Percentiles rank a stretch among this genome's conserved stretches.
Evolutionary conservation across 352 stramenopile species (phyloP).

Genomic region (Globisporangium yorkense): DNA sequence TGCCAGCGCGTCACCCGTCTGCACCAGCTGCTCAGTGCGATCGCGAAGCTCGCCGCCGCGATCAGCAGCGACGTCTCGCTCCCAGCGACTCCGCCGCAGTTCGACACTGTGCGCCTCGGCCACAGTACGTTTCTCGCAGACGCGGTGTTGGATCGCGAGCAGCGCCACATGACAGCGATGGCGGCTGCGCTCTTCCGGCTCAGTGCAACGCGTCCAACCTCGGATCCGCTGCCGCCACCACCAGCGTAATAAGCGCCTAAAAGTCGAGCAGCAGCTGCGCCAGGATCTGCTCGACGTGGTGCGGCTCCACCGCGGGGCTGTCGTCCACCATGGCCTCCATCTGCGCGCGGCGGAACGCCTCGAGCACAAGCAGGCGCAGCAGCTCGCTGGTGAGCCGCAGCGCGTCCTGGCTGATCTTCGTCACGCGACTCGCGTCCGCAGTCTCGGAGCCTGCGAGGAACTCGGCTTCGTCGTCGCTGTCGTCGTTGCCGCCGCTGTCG

Average conservation of each 20-base stretch:
- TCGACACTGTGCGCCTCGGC: conserved; percentile 36
- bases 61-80: not conserved
- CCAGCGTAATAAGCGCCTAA: conserved; percentile 18
- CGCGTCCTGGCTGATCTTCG: conserved; percentile 73
- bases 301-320: conserved; percentile 57
- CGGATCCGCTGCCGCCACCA: not conserved
- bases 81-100: not conserved
- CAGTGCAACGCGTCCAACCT: not conserved
- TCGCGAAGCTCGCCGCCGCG: conserved; percentile 50
- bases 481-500: conserved; percentile 25
- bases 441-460: conserved; percentile 26
- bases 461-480: conserved; percentile 35
- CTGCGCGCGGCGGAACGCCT: conserved; percentile 71
- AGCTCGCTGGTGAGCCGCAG: conserved; percentile 72
- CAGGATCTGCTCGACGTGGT: conserved; percentile 77
- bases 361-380: conserved; percentile 69
- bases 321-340: conserved; percentile 87
- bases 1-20: conserved; percentile 44
- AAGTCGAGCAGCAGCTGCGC: conserved; percentile 80
- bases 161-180: conserved; percentile 27
- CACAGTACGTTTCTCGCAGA: conserved; percentile 50
- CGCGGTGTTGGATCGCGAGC: conserved; percentile 31
- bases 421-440: conserved; percentile 25
- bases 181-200: conserved; percentile 12
- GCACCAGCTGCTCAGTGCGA: conserved; percentile 52